These are phyloP conservation scores for Venturia effusa DNA, from an alignment of 2,329 filamentous ascomycete genomes.

Conservation along the genomic window DNA sequence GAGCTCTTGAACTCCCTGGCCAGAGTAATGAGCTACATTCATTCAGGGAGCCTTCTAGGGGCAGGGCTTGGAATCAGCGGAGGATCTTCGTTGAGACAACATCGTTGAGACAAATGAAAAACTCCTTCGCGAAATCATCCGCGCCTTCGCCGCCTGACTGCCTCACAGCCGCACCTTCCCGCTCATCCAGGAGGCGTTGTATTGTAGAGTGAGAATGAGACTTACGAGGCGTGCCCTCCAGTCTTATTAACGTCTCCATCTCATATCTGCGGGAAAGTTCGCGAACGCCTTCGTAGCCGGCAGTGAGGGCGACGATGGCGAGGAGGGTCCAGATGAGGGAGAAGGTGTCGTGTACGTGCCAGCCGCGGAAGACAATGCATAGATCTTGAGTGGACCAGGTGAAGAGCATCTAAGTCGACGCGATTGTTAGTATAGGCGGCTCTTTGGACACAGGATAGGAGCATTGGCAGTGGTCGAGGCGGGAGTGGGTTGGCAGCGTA, in stretches of 20 bases:
- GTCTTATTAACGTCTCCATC: slow-evolving; percentile 36
- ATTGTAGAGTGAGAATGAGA: slow-evolving; percentile 1
- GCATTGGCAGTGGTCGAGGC: not conserved
- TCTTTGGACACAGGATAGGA: not conserved
- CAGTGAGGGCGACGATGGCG: slow-evolving; percentile 69
- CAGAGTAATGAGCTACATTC: slow-evolving; percentile 59
- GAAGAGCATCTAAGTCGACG: slow-evolving; percentile 71
- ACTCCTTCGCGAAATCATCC: not conserved
- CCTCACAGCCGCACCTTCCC: slow-evolving; percentile 17
- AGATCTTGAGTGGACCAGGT: slow-evolving; percentile 91
- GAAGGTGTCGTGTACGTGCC: slow-evolving; percentile 67
- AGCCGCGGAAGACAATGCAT: slow-evolving; percentile 88
- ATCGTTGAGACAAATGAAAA: not conserved
- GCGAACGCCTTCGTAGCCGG: slow-evolving; percentile 87
- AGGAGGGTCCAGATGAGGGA: slow-evolving; percentile 75
- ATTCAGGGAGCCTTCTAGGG: not conserved
- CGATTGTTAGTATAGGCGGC: not conserved
- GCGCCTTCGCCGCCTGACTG: not conserved
- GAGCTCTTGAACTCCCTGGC: slow-evolving; percentile 60
- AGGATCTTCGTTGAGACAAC: not conserved
- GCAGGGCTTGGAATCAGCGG: slow-evolving; percentile 3
- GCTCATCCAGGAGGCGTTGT: slow-evolving; percentile 16
- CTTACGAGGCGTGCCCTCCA: slow-evolving; percentile 31
- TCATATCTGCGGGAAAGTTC: slow-evolving; percentile 71
- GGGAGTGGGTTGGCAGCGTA: slow-evolving; percentile 33